Percentiles rank a stretch among this genome's conserved stretches.
Conservation (phyloP, 202 grass and related monocot species). For the Carex sylvatica region DNA sequence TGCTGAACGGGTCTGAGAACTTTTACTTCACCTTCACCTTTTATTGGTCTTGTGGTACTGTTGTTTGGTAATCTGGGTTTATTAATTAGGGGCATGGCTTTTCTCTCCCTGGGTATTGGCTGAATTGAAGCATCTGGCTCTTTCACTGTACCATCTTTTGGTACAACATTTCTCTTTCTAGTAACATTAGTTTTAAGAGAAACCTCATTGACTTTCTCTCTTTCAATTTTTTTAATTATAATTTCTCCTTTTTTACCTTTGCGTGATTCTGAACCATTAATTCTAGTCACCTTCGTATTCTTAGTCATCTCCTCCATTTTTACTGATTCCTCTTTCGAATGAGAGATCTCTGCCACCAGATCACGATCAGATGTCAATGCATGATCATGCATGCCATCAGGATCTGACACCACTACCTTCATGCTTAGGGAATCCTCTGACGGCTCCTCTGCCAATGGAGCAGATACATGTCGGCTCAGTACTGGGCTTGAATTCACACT, state of each 20-base stretch:
- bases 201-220: slow-evolving; percentile 18
- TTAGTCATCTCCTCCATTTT: background rate
- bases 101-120: slow-evolving; percentile 37
- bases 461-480: background rate
- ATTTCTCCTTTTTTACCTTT: slow-evolving; percentile 28
- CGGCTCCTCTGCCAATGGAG: background rate
- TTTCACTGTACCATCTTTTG: slow-evolving; percentile 15
- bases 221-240: slow-evolving; percentile 12
- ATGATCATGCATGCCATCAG: slow-evolving; percentile 11
- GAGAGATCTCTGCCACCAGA: background rate
- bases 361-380: background rate
- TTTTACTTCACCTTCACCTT: slow-evolving; percentile 30
- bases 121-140: slow-evolving; percentile 25
- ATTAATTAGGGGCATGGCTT: slow-evolving; percentile 13
- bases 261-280: background rate
- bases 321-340: slow-evolving; percentile 1
- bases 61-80: background rate
- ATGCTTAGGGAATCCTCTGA: slow-evolving; percentile 55
- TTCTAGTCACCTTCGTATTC: slow-evolving; percentile 16
- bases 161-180: slow-evolving; percentile 9
- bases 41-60: slow-evolving; percentile 16
- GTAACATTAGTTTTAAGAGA: slow-evolving; percentile 21
- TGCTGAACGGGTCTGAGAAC: slow-evolving; percentile 34
- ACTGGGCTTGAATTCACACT: slow-evolving; percentile 1
- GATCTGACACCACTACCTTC: slow-evolving; percentile 42